A percentile compares a stretch with the other conserved stretches of the same genome.
Conservation (phyloP, 768 basidiomycete species). For the Auriscalpium microsporum region DNA sequence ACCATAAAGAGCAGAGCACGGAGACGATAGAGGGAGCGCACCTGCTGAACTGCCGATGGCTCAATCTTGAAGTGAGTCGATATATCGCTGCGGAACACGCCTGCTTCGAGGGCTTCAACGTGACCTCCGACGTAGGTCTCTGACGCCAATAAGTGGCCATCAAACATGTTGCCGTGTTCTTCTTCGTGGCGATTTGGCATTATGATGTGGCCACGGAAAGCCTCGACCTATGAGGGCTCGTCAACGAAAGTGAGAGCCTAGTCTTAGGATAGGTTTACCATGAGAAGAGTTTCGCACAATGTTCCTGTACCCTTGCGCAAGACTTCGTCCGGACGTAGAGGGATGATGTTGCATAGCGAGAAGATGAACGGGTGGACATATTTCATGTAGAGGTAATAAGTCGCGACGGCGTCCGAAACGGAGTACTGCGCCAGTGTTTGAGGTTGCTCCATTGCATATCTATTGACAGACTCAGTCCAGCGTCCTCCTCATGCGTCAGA, state of each 20-base stretch:
- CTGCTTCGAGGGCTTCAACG: constrained; percentile 96
- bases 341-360: constrained; percentile 98
- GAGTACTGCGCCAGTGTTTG: constrained; percentile 94
- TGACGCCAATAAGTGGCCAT: constrained; percentile 92
- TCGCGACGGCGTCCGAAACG: constrained; percentile 99
- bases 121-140: constrained; percentile 99
- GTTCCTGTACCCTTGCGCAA: constrained; percentile 94
- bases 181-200: constrained; percentile 99
- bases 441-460: constrained; percentile 94
- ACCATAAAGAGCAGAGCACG: neutral
- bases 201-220: constrained; percentile 83
- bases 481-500: neutral
- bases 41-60: constrained; percentile 78
- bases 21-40: constrained; percentile 21
- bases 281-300: constrained; percentile 92
- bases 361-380: constrained; percentile 99
- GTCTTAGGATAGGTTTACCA: constrained; percentile 49
- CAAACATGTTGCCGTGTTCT: constrained; percentile 81
- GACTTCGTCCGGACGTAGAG: constrained; percentile 93
- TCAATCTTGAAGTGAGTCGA: constrained; percentile 91
- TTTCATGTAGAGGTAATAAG: constrained; percentile 99
- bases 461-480: constrained; percentile 23
- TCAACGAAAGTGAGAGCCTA: neutral
- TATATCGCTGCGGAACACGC: constrained; percentile 96
- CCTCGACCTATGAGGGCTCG: constrained; percentile 68